These are phyloP conservation scores for Sporothrix inflata DNA, from an alignment of 2,329 filamentous ascomycete species.

Conservation along the genomic window DNA sequence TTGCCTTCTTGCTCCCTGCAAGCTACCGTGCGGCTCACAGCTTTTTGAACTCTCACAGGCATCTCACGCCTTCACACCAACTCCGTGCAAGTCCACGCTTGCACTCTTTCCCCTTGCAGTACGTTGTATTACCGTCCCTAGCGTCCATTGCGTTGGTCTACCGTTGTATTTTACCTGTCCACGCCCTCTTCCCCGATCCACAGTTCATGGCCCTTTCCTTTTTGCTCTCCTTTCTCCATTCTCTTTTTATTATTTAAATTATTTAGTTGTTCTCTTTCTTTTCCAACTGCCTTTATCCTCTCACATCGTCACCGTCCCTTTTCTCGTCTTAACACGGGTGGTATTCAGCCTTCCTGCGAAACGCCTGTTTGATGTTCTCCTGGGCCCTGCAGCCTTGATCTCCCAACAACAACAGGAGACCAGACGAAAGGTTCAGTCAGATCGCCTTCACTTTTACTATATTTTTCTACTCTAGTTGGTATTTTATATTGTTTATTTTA, in stretches of 20 bases:
- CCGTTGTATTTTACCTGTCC: slow-evolving; percentile 20
- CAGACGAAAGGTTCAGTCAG: not conserved
- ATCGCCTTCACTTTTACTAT: not conserved
- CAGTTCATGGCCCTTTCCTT: not conserved
- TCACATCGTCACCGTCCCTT: not conserved
- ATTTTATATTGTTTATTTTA: not conserved
- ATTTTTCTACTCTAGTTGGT: no score
- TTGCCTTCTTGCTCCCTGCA: not conserved
- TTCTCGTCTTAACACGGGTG: not conserved
- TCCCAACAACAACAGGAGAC: not conserved
- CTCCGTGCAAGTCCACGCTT: slow-evolving; percentile 8
- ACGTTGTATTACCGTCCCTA: slow-evolving; percentile 14
- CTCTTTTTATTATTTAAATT: not conserved
- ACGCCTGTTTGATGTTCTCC: slow-evolving; percentile 23
- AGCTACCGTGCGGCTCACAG: not conserved
- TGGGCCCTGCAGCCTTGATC: slow-evolving; percentile 4
- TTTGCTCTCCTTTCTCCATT: not conserved
- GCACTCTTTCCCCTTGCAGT: slow-evolving; percentile 1
- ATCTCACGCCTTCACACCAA: slow-evolving; percentile 11
- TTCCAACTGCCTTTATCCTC: not conserved
- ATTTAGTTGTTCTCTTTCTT: not conserved
- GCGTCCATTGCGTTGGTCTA: slow-evolving; percentile 2
- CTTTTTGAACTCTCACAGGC: not conserved
- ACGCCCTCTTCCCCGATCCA: slow-evolving; percentile 12
- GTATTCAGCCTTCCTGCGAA: slow-evolving; percentile 23